These are phyloP conservation scores for Amaranthus hypochondriacus DNA, from an alignment of 148 eudicot genomes.

Conservation along the genomic window DNA sequence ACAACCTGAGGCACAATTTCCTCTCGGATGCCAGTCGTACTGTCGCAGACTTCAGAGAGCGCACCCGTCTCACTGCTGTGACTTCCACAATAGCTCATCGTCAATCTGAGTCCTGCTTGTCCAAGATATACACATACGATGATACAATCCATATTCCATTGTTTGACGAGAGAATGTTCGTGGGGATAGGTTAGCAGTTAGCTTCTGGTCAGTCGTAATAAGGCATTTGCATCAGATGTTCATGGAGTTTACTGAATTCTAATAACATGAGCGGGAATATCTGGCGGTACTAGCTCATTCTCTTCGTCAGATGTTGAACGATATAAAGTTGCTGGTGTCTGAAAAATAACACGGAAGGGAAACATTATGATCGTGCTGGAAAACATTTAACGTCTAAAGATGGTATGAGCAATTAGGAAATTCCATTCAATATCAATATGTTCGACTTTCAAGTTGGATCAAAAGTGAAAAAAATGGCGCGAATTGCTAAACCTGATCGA, in stretches of 20 bases:
- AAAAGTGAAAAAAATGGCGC: no score
- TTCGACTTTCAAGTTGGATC: no score
- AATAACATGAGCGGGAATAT: conserved; percentile 27
- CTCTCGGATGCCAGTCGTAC: neutral
- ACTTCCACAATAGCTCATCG: neutral
- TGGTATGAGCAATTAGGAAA: neutral
- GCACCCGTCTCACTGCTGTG: neutral
- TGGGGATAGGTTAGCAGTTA: neutral
- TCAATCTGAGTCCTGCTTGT: neutral
- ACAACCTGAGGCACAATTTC: neutral
- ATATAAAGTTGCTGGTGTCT: conserved; percentile 14
- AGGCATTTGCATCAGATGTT: neutral
- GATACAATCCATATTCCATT: neutral
- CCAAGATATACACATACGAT: neutral
- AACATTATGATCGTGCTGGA: neutral
- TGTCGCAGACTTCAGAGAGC: neutral
- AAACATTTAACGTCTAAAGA: neutral
- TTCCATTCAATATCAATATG: no score
- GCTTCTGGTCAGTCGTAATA: neutral
- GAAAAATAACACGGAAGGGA: neutral
- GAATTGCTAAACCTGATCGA: no score
- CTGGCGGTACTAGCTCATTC: conserved; percentile 21
- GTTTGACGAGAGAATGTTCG: neutral
- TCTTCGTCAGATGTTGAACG: conserved; percentile 29
- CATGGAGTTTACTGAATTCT: conserved; percentile 16